Conservation (phyloP, 148 eudicot genomes). For the Diospyros kaki region DNA sequence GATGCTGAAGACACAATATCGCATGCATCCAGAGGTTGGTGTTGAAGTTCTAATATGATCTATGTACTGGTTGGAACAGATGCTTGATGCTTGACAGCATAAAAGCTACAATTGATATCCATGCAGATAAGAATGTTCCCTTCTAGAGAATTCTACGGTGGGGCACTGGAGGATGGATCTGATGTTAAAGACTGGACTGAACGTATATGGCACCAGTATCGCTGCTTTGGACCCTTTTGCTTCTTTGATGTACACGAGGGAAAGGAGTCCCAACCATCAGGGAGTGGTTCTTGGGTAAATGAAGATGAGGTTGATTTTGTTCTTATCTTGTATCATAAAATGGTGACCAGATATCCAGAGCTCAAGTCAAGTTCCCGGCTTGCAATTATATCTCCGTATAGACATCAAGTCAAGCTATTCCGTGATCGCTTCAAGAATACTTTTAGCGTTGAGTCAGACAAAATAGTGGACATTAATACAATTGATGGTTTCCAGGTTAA, state of each 20-base stretch:
- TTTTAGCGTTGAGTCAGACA: conserved; percentile 80
- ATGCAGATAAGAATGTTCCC: conserved; percentile 84
- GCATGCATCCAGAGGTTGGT: conserved; percentile 95
- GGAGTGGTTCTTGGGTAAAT: conserved; percentile 74
- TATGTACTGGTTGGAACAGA: background rate
- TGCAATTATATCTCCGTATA: conserved; percentile 90
- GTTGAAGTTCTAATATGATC: background rate
- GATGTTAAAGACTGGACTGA: conserved; percentile 63
- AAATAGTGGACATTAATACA: conserved; percentile 85
- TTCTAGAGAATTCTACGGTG: conserved; percentile 73
- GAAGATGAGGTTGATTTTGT: conserved; percentile 89
- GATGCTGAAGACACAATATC: conserved; percentile 96
- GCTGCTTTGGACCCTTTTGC: conserved; percentile 98
- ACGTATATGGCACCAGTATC: conserved; percentile 74
- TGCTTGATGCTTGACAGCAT: background rate
- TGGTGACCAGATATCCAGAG: conserved; percentile 72
- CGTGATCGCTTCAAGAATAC: conserved; percentile 53
- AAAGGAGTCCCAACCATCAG: conserved; percentile 57
- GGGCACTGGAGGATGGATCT: conserved; percentile 74
- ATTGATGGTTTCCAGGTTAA: conserved; percentile 97
- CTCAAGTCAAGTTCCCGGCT: conserved; percentile 74
- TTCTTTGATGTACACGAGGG: conserved; percentile 94
- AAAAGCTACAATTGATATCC: background rate
- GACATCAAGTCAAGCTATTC: conserved; percentile 76
- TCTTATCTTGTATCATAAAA: conserved; percentile 66